These are phyloP conservation scores for Capronia epimyces DNA, from an alignment of 2,329 filamentous ascomycete species.

Conservation along the genomic window DNA sequence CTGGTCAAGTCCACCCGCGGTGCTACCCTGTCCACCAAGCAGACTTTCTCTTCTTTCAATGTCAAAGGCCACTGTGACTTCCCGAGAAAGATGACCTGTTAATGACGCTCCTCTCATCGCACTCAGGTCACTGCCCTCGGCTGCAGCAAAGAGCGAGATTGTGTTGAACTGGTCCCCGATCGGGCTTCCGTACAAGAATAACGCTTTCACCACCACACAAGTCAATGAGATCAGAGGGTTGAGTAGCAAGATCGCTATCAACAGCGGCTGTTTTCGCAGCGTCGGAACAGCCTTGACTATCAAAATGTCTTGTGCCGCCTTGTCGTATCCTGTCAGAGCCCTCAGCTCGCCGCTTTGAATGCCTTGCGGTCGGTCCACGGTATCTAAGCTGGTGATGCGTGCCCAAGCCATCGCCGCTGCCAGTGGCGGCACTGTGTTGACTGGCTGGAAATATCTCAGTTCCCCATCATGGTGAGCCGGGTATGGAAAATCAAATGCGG, in stretches of 20 bases:
- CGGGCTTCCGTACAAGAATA: slow-evolving; percentile 6
- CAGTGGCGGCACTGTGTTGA: slow-evolving; percentile 15
- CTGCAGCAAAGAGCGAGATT: slow-evolving; percentile 10
- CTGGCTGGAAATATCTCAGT: slow-evolving; percentile 2
- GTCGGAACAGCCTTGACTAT: slow-evolving; percentile 7
- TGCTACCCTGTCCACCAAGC: background rate
- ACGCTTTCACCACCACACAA: slow-evolving; percentile 8
- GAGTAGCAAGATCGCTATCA: slow-evolving; percentile 6
- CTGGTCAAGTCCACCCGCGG: background rate
- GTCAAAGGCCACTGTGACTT: background rate
- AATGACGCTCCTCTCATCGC: slow-evolving; percentile 1
- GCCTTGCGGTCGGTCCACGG: slow-evolving; percentile 7
- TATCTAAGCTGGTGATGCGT: slow-evolving; percentile 10
- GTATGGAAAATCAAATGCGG: slow-evolving; percentile 13
- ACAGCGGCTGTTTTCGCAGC: slow-evolving; percentile 2
- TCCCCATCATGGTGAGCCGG: background rate
- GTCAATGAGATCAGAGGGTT: slow-evolving; percentile 9
- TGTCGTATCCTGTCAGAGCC: slow-evolving; percentile 8
- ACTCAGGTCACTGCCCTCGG: background rate
- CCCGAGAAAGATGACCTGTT: background rate
- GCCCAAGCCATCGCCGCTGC: slow-evolving; percentile 22
- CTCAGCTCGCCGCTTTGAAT: slow-evolving; percentile 4
- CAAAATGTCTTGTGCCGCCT: slow-evolving; percentile 3
- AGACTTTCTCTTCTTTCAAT: background rate
- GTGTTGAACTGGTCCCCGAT: slow-evolving; percentile 11